phyloP scores from a whole-genome alignment of 306 rosid species.

The Begonia masoniana region DNA sequence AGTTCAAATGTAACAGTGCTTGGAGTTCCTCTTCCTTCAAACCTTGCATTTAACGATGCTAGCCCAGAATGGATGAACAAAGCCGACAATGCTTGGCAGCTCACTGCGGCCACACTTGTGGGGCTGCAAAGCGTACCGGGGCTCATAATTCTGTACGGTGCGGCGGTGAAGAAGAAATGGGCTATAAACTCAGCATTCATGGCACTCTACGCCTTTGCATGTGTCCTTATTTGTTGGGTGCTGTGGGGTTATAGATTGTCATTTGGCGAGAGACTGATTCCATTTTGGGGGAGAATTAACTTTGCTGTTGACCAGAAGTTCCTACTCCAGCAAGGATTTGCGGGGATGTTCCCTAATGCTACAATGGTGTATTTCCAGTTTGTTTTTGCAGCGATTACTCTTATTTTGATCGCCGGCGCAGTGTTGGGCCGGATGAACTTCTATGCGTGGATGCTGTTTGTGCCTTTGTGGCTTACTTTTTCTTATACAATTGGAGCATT shows the following conservation, averaged over 20 bases:
- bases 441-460: conserved; percentile 38
- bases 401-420: conserved; percentile 29
- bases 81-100: conserved; percentile 40
- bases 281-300: conserved; percentile 22
- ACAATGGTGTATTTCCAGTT: conserved; percentile 35
- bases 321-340: neutral
- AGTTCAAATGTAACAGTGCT: neutral
- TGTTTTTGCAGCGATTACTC: conserved; percentile 34
- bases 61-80: conserved; percentile 32
- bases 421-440: conserved; percentile 36
- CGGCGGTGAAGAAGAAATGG: conserved; percentile 39
- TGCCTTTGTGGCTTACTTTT: conserved; percentile 31
- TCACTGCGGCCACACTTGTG: conserved; percentile 28
- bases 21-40: conserved; percentile 11
- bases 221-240: conserved; percentile 32
- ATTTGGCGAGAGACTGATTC: conserved; percentile 15
- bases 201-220: conserved; percentile 33
- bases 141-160: conserved; percentile 27
- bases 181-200: conserved; percentile 37
- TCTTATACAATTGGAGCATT: conserved; percentile 28
- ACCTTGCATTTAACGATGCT: neutral
- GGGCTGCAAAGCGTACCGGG: conserved; percentile 38
- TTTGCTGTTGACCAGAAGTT: conserved; percentile 15
- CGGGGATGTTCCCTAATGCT: conserved; percentile 18
- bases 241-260: conserved; percentile 30